Evolutionary conservation across 495 filamentous ascomycete species (phyloP), one percentile per base, ranked within the genome.

Genomic region (Talaromyces thailandensis): DNA sequence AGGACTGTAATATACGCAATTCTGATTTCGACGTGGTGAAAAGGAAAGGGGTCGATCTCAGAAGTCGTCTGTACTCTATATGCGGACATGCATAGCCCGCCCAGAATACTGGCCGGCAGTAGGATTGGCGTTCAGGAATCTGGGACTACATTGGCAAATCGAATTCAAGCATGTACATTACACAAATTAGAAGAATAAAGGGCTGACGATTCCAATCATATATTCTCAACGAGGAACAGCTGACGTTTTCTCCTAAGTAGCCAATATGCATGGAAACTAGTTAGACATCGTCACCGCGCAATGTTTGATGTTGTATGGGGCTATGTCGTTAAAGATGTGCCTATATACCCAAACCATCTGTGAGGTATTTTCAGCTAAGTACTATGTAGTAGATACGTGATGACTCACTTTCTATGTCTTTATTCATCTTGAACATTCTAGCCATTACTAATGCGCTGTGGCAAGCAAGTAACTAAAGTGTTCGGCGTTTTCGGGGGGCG

Each of bases 131-230:
- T 55, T 55, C 11, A 55, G 23, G 51, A 7, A 26, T 28, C 51
- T 26, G 51, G 43, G 18, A 55, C 28, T 55, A 55, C 26, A 55
- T 55, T 25, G 51, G 51, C 35, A 25, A 55, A 55, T 55, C 23
- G 26, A n/a, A 55, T 55, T 28, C 4, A 23, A 55, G 51, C 51
- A 55, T 55, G 51, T 55, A 55, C 32, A 58, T 31, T 58, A 58
- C n/a, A 28, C 9, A 32, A 52, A 58, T 37, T 12, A 58, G 32
- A 31, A 32, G 11, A 37, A 58, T n/a, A 37, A 32, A 37, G 12
- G 25, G 28, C 28, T 58, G 52, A n/a, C 7, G 50, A 52, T 16
- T 4, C 35, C 14, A 40, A 16, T 40, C 9, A 40, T 16, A 21
- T 28, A 8, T 57, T 31, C 32, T 4, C 53, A 57, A 57, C 11